phyloP scores from a whole-genome alignment of 768 basidiomycete species.

The Dendrothele bispora region DNA sequence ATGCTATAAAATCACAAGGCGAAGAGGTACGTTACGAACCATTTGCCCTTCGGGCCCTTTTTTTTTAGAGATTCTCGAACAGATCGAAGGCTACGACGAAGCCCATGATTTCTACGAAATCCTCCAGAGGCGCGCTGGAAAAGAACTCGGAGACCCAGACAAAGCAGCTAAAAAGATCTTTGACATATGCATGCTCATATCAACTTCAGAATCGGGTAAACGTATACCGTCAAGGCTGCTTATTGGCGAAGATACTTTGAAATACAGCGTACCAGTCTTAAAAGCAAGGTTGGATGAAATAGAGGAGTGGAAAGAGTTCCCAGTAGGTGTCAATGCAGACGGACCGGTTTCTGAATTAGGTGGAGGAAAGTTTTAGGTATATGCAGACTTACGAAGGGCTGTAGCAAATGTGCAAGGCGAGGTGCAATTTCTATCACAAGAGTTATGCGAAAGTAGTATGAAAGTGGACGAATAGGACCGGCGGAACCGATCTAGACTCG shows the following conservation, averaged over 20 bases:
- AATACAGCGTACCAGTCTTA: slow-evolving; percentile 1
- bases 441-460: too few relatives aligned
- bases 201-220: background rate
- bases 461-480: too few relatives aligned
- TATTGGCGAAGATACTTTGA: slow-evolving; percentile 16
- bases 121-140: background rate
- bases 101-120: slow-evolving; percentile 1
- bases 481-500: too few relatives aligned
- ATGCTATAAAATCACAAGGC: slow-evolving; percentile 21
- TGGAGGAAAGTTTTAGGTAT: too few relatives aligned
- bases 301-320: slow-evolving; percentile 14
- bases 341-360: too few relatives aligned
- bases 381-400: too few relatives aligned
- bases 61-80: background rate
- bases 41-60: slow-evolving; percentile 6
- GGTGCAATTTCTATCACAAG: too few relatives aligned
- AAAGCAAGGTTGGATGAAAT: slow-evolving; percentile 4
- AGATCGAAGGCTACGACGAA: slow-evolving; percentile 18
- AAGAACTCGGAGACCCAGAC: slow-evolving; percentile 18
- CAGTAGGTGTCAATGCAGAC: slow-evolving; percentile 9
- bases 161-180: slow-evolving; percentile 17
- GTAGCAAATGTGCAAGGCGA: too few relatives aligned
- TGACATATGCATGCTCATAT: slow-evolving; percentile 9
- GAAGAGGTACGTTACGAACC: background rate
- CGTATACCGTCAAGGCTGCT: slow-evolving; percentile 11